Evolutionary conservation across 2,329 filamentous ascomycete species (phyloP), one percentile per base, ranked within the genome.

Genomic region (Colletotrichum sojae): DNA sequence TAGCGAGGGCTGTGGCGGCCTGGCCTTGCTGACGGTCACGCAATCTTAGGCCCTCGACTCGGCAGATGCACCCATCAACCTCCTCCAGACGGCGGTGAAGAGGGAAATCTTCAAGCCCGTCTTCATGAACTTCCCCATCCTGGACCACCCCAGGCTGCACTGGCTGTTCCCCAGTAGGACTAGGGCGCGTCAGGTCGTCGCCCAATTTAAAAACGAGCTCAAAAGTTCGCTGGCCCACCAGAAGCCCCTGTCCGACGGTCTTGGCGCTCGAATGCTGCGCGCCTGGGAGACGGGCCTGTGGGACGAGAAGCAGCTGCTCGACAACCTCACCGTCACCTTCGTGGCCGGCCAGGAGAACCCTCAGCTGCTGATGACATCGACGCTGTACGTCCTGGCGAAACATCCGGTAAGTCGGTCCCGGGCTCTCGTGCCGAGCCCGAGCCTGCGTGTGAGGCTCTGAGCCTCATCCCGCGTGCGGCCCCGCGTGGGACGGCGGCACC

Each of bases 321-420:
- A 82, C 57, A 83, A 83, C 49, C 67, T 81, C 18, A 81, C 80
- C 43, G 78, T 83, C 15, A 73, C 77, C 1, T 83, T 82, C 54
- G 75, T 83, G 15, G 81, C 81, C 0, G 80, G 80, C 0, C 81
- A 83, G 59, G 81, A 83, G 71, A 83, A 83, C 63, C 77, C 79
- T 1, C 81, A 83, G 72, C 73, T 79, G 61, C 73, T 78, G 18
- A 74, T 82, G 18, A 78, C 76, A 15, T 81, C 78, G 1, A 75
- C 73, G 20, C 65, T 83, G 46, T 82, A 79, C 71, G 72, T 80
- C n/a, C 68, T 83, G 10, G 80, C 78, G 3, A 77, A 77, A 31
- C 72, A 80, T 57, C 70, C 72, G 16, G 74, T 75, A 66, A 59
- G 73, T 67, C 13, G 18, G n/a, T 10, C 4, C 36, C 36, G 9